Percentiles rank a stretch among this genome's conserved stretches.
These are phyloP conservation scores for Mucor plumbeus DNA, from an alignment of 371 early-diverging fungal species.

Conservation along the genomic window DNA sequence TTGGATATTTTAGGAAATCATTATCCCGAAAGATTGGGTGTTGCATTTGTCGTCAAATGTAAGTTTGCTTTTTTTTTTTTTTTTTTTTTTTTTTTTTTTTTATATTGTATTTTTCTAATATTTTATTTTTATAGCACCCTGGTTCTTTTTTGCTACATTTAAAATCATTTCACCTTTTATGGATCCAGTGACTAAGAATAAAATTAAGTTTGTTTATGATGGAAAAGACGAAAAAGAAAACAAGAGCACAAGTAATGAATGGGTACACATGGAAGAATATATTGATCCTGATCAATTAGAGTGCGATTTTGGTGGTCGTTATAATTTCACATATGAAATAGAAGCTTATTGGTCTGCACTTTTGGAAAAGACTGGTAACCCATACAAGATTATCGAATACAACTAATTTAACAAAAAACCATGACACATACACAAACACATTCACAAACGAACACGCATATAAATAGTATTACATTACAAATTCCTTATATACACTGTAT, in stretches of 20 bases:
- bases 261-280: constrained; percentile 57
- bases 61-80: too few species aligned
- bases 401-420: constrained; percentile 9
- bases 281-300: constrained; percentile 62
- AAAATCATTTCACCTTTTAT: constrained; percentile 85
- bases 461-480: background rate
- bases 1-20: constrained; percentile 80
- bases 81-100: too few species aligned
- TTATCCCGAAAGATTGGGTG: constrained; percentile 85
- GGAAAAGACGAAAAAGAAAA: constrained; percentile 48
- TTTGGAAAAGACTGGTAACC: constrained; percentile 45
- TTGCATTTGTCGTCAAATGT: constrained; percentile 55
- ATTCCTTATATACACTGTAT: background rate
- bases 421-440: background rate
- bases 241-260: constrained; percentile 42
- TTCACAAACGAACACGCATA: background rate
- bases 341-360: constrained; percentile 64
- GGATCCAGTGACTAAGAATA: constrained; percentile 88
- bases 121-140: constrained; percentile 67
- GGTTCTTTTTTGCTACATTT: constrained; percentile 84
- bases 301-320: constrained; percentile 65
- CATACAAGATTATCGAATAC: constrained; percentile 51
- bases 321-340: constrained; percentile 61
- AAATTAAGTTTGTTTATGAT: constrained; percentile 82
- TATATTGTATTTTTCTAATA: background rate